Evolutionary conservation across 225 moss, liverwort and hornwort genomes (phyloP).

Genomic region (Anthoceros angustus): DNA sequence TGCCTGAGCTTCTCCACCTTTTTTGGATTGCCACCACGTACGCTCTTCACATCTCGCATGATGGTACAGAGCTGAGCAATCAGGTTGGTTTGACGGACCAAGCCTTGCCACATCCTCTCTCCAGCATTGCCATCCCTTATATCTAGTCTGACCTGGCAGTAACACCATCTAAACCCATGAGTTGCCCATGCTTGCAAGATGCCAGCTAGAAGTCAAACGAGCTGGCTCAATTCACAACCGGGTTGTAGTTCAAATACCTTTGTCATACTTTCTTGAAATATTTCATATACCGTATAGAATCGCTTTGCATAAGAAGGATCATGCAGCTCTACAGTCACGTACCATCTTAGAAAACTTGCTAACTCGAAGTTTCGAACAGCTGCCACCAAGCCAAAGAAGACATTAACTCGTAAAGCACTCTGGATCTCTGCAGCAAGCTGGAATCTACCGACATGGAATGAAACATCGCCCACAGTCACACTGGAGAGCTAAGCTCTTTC

Average conservation of each 20-base stretch:
- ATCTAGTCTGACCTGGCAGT: slow-evolving; percentile 14
- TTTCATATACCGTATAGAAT: slow-evolving; percentile 73
- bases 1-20: slow-evolving; percentile 80
- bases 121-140: slow-evolving; percentile 16
- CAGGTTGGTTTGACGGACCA: slow-evolving; percentile 66
- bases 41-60: slow-evolving; percentile 88
- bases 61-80: slow-evolving; percentile 80
- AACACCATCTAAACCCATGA: background rate
- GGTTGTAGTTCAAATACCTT: slow-evolving; percentile 26
- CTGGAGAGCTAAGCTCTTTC: too few species aligned
- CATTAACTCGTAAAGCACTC: background rate
- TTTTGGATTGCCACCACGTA: slow-evolving; percentile 66
- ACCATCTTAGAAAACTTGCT: slow-evolving; percentile 79
- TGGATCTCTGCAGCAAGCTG: too few species aligned
- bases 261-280: slow-evolving; percentile 56
- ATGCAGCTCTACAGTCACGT: slow-evolving; percentile 77
- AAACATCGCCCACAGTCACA: background rate
- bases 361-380: slow-evolving; percentile 69
- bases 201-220: background rate
- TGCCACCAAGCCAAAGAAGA: slow-evolving; percentile 10
- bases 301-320: slow-evolving; percentile 67
- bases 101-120: slow-evolving; percentile 68
- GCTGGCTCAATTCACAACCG: background rate
- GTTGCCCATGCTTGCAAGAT: background rate
- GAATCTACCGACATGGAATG: background rate